A percentile compares a stretch with the other conserved stretches of the same genome.
phyloP scores from a whole-genome alignment of 2,329 filamentous ascomycete genomes.

The Sporothrix schenckii region DNA sequence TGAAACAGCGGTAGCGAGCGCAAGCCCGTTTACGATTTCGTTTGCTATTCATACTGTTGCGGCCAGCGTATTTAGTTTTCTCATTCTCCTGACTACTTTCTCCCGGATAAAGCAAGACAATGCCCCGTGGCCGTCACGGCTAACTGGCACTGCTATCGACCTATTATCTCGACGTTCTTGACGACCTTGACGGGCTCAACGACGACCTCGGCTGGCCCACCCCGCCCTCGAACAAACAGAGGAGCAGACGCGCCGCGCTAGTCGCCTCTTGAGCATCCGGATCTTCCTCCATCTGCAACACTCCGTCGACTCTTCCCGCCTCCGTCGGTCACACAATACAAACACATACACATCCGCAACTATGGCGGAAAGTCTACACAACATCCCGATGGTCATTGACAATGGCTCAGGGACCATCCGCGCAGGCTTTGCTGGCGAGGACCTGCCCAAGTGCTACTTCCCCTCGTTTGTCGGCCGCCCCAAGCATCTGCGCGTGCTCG shows the following conservation, averaged over 20 bases:
- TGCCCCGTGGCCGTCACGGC: conserved; percentile 33
- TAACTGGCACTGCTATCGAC: conserved; percentile 27
- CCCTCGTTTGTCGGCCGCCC: conserved; percentile 95
- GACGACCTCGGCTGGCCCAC: background rate
- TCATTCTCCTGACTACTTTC: background rate
- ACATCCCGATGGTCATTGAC: conserved; percentile 97
- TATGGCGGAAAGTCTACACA: conserved; percentile 75
- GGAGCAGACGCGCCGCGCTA: conserved; percentile 2
- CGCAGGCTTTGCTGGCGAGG: conserved; percentile 94
- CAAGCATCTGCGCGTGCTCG: conserved; percentile 91
- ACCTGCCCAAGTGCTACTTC: conserved; percentile 94
- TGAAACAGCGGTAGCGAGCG: background rate
- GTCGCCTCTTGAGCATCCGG: background rate
- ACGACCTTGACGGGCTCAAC: background rate
- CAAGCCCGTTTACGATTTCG: background rate
- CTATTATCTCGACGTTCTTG: background rate
- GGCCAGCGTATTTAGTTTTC: background rate
- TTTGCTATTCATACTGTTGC: background rate
- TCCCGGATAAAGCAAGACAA: conserved; percentile 21
- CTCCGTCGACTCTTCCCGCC: background rate
- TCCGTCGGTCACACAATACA: background rate
- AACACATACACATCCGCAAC: conserved; percentile 30
- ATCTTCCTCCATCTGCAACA: background rate
- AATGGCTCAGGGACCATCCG: conserved; percentile 98
- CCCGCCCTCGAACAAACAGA: background rate